Percentiles rank a stretch among this genome's conserved stretches.
Conservation (phyloP, 371 early-diverging fungal genomes). For the Cladochytrium tenue region DNA sequence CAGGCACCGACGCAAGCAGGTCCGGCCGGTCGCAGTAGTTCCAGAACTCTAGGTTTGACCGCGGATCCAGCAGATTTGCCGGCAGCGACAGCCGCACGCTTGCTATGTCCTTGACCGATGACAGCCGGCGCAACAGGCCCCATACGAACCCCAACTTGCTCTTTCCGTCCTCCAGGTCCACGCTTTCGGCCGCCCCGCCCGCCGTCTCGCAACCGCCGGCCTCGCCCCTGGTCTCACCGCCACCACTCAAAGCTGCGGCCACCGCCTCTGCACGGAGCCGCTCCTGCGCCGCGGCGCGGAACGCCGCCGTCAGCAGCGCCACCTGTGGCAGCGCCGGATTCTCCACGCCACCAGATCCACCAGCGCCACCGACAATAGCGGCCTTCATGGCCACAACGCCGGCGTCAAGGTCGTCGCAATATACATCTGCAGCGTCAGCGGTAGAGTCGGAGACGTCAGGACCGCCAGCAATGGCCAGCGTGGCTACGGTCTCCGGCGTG, state of each 20-base stretch:
- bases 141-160: conserved; percentile 39
- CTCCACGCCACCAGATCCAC: too few relatives aligned
- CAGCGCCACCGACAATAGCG: too few relatives aligned
- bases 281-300: conserved; percentile 1
- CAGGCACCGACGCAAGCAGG: conserved; percentile 59
- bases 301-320: not conserved
- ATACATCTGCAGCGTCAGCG: too few relatives aligned
- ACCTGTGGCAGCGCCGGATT: too few relatives aligned
- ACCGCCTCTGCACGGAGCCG: not conserved
- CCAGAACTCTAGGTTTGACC: conserved; percentile 72
- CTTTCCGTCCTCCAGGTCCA: conserved; percentile 28
- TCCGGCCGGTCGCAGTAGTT: conserved; percentile 74
- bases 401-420: too few relatives aligned
- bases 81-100: conserved; percentile 65
- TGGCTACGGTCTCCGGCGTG: too few relatives aligned
- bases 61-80: conserved; percentile 67
- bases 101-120: conserved; percentile 43
- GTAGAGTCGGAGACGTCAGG: too few relatives aligned
- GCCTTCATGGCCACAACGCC: too few relatives aligned
- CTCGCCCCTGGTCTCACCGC: not conserved
- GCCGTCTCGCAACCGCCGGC: not conserved
- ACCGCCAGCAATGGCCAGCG: too few relatives aligned
- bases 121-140: conserved; percentile 57
- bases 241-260: not conserved
- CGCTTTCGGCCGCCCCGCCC: conserved; percentile 17